phyloP scores from a whole-genome alignment of 768 basidiomycete species.

The Calvatia gigantea region DNA sequence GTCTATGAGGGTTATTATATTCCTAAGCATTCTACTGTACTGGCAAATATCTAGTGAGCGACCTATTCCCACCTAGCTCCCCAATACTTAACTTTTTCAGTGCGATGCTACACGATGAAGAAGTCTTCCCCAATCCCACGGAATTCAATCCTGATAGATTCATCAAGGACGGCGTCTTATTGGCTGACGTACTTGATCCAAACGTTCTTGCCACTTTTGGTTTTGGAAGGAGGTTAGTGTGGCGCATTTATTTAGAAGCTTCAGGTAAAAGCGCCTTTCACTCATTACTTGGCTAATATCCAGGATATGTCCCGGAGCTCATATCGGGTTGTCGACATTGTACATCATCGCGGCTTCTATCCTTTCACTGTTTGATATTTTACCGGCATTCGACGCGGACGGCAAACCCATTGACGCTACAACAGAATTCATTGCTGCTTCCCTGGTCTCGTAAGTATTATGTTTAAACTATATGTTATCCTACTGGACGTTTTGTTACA shows the following conservation, averaged over 20 bases:
- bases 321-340: conserved; percentile 17
- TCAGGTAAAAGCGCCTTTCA: not conserved
- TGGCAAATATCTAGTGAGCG: conserved; percentile 12
- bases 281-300: not conserved
- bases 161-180: conserved; percentile 11
- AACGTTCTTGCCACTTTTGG: conserved; percentile 18
- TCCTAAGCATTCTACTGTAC: conserved; percentile 5
- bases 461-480: not conserved
- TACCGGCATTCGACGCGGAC: conserved; percentile 22
- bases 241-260: no score
- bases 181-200: conserved; percentile 11
- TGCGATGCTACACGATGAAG: conserved; percentile 20
- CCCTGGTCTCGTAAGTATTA: not conserved
- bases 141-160: conserved; percentile 20
- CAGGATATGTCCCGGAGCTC: conserved; percentile 19
- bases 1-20: conserved; percentile 15
- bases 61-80: not conserved
- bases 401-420: conserved; percentile 21
- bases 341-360: conserved; percentile 17
- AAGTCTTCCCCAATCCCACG: conserved; percentile 15
- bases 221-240: conserved; percentile 18
- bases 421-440: conserved; percentile 14
- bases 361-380: conserved; percentile 17
- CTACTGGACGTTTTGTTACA: not conserved
- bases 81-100: conserved; percentile 3